These are phyloP conservation scores for Karstenula rhodostoma DNA, from an alignment of 2,329 filamentous ascomycete species.

Conservation along the genomic window DNA sequence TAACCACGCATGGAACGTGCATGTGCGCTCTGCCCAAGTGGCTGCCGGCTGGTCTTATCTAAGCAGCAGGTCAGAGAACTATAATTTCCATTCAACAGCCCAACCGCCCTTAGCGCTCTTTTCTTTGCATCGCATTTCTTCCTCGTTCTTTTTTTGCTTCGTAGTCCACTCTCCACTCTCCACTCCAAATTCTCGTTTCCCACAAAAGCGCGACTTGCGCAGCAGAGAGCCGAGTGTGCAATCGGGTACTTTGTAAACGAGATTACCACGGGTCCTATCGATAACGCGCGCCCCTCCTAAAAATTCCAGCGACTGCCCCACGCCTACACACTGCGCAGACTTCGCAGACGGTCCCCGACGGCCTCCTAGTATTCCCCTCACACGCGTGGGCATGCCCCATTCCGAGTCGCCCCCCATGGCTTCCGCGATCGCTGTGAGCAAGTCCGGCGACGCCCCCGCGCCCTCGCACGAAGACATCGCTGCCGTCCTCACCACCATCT, in stretches of 20 bases:
- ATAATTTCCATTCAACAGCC: slow-evolving; percentile 13
- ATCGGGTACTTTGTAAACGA: not conserved
- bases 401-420: slow-evolving; percentile 60
- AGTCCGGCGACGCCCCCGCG: slow-evolving; percentile 51
- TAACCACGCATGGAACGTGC: slow-evolving; percentile 3
- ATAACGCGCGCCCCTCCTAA: slow-evolving; percentile 6
- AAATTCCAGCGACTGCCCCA: slow-evolving; percentile 11
- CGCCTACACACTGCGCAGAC: slow-evolving; percentile 7
- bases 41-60: not conserved
- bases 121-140: not conserved
- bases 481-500: slow-evolving; percentile 53
- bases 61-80: slow-evolving; percentile 5
- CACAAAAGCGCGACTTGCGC: slow-evolving; percentile 5
- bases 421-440: slow-evolving; percentile 56
- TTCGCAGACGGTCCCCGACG: slow-evolving; percentile 1
- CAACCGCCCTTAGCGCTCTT: slow-evolving; percentile 5
- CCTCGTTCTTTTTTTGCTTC: not conserved
- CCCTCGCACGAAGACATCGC: slow-evolving; percentile 58
- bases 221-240: not conserved
- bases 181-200: not conserved
- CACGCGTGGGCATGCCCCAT: slow-evolving; percentile 55
- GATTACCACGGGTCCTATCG: slow-evolving; percentile 10
- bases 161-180: slow-evolving; percentile 11
- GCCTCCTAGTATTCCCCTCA: not conserved
- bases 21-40: slow-evolving; percentile 9